Evolutionary conservation across 2,329 filamentous ascomycete genomes (phyloP).

Genomic region (Macrophomina phaseolina): DNA sequence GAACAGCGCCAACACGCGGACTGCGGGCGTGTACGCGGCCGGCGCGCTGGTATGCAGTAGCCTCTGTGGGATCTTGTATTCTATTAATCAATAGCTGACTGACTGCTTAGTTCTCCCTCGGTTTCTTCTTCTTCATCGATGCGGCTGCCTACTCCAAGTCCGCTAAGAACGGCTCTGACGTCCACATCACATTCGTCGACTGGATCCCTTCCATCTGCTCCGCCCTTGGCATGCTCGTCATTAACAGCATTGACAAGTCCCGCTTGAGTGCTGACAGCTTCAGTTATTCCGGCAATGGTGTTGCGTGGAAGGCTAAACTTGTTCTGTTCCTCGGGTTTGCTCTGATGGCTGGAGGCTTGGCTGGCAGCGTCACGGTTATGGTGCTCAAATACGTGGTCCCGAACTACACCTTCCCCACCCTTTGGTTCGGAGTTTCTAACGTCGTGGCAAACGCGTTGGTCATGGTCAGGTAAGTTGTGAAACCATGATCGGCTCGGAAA

Average conservation of each 20-base stretch:
- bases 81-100: constrained; percentile 16
- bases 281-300: constrained; percentile 67
- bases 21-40: constrained; percentile 68
- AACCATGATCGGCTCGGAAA: neutral
- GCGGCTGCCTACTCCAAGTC: constrained; percentile 69
- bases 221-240: constrained; percentile 72
- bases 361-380: constrained; percentile 70
- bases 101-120: constrained; percentile 65
- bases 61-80: neutral
- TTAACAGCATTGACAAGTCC: constrained; percentile 74
- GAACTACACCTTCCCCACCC: constrained; percentile 63
- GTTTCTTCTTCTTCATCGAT: constrained; percentile 73
- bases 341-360: constrained; percentile 70
- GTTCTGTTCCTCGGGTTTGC: constrained; percentile 74
- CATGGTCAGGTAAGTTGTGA: constrained; percentile 67
- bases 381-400: constrained; percentile 71
- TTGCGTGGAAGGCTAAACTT: constrained; percentile 73
- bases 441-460: constrained; percentile 68
- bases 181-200: constrained; percentile 73
- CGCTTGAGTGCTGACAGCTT: constrained; percentile 68
- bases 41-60: constrained; percentile 64
- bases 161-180: constrained; percentile 63
- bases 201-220: constrained; percentile 76
- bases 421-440: constrained; percentile 72
- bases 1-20: constrained; percentile 68